Evolutionary conservation across 768 basidiomycete genomes (phyloP).

Genomic region (Leccinum barrowsii): DNA sequence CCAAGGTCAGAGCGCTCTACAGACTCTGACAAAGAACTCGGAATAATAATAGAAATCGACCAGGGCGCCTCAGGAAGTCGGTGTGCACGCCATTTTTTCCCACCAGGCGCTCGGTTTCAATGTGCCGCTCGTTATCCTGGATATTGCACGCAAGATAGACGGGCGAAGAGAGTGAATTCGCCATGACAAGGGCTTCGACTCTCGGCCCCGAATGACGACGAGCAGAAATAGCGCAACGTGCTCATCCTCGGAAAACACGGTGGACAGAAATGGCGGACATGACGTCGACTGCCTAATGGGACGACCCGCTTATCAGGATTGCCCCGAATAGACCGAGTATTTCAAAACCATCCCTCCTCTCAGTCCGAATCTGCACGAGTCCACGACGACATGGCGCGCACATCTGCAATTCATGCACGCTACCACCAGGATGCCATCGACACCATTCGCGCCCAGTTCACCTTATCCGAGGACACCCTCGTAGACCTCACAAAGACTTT

Average conservation of each 20-base stretch:
- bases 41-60: background rate
- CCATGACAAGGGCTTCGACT: background rate
- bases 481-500: constrained; percentile 73
- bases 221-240: background rate
- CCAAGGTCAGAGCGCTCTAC: background rate
- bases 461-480: constrained; percentile 57
- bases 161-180: background rate
- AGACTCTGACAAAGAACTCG: background rate
- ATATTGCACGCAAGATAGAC: background rate
- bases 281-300: constrained; percentile 11
- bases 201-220: background rate
- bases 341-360: background rate
- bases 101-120: background rate
- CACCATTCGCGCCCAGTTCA: constrained; percentile 70
- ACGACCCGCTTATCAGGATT: background rate
- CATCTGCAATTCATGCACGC: constrained; percentile 40
- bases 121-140: background rate
- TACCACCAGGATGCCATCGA: constrained; percentile 52
- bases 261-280: background rate
- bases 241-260: background rate
- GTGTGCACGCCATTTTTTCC: background rate
- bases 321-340: background rate
- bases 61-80: background rate
- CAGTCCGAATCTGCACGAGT: background rate
- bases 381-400: constrained; percentile 31